Evolutionary conservation across 495 filamentous ascomycete genomes (phyloP), one percentile per base, ranked within the genome.

Genomic region (Xylaria sp.): DNA sequence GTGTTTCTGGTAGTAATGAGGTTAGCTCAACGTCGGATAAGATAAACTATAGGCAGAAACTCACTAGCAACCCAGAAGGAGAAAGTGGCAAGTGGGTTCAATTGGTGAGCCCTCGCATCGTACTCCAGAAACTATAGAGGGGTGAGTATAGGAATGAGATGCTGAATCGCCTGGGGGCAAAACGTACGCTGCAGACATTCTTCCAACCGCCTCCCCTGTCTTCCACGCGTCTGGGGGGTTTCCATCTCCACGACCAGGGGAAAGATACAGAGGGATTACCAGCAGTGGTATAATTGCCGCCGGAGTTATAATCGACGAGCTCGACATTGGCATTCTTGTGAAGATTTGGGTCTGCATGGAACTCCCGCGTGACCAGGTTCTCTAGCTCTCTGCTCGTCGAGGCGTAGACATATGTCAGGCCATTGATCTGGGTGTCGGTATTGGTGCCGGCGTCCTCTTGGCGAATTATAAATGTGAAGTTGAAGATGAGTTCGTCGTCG

Each of bases 301-400:
- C 57, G n/a, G 57, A 17, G 57, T 59, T 59, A n/a, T 35, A 7
- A 37, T 59, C 57, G 9, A 98, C 90, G 17, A 99, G 83, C 70
- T 95, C 92, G 15, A 99, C 96, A 80, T 97, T 98, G 31, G 94
- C 88, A 74, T 98, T 98, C 77, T 97, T 97, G 83, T 99, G 96
- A 37, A 99, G 83, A 79, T 99, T 99, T 0, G 97, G 96, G 74
- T 99, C 95, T 37, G 95, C 94, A 72, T 98, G 93, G 76, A 99
- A 98, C 79, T 99, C 96, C 72, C 94, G 85, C 26, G 93, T 98
- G 55, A 98, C 91, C 33, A 99, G 84, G 73, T 96, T 98, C 75
- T 98, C 96, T 15, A 99, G 87, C 71, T 98, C 96, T 79, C 89
- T 91, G 12, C 89, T 81, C 72, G 88, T 97, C 3, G 95, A 92